Evolutionary conservation across 352 stramenopile genomes (phyloP).

Genomic region (Pythium phragmitis): DNA sequence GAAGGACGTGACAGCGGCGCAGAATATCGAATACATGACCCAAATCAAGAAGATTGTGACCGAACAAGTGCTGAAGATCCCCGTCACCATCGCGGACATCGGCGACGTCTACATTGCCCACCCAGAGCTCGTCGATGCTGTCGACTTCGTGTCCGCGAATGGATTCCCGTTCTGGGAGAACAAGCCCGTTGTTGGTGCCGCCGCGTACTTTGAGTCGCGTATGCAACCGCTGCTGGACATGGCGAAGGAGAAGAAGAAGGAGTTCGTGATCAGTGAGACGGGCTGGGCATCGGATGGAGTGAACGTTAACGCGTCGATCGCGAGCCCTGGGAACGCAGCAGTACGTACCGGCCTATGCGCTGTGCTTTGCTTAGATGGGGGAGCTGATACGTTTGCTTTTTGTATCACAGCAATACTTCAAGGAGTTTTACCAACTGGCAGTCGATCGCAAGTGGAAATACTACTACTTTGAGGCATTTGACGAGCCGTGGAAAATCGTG

Average conservation of each 20-base stretch:
- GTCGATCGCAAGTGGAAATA: slow-evolving; percentile 41
- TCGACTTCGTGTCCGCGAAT: slow-evolving; percentile 64
- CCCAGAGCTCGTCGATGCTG: slow-evolving; percentile 41
- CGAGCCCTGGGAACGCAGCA: slow-evolving; percentile 42
- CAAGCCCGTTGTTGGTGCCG: slow-evolving; percentile 34
- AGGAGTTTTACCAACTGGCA: slow-evolving; percentile 53
- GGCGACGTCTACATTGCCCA: slow-evolving; percentile 56
- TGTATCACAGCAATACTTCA: slow-evolving; percentile 42
- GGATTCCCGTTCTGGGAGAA: slow-evolving; percentile 73
- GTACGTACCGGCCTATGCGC: slow-evolving; percentile 12
- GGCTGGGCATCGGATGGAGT: slow-evolving; percentile 54
- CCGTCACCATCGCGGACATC: slow-evolving; percentile 68
- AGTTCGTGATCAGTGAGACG: slow-evolving; percentile 65
- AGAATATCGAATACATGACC: slow-evolving; percentile 43
- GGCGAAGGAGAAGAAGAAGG: slow-evolving; percentile 34
- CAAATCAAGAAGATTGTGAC: slow-evolving; percentile 40
- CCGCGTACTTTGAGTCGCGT: slow-evolving; percentile 39
- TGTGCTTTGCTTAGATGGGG: background rate
- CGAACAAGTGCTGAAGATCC: slow-evolving; percentile 29
- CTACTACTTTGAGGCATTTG: slow-evolving; percentile 75
- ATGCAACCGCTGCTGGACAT: slow-evolving; percentile 40
- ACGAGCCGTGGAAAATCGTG: slow-evolving; percentile 56
- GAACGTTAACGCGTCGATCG: slow-evolving; percentile 36
- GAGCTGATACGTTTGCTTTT: background rate
- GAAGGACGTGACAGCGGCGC: slow-evolving; percentile 44